A percentile compares a stretch with the other conserved stretches of the same genome.
These are phyloP conservation scores for Fusarium oligoseptatum DNA, from an alignment of 2,329 filamentous ascomycete species.

Conservation along the genomic window DNA sequence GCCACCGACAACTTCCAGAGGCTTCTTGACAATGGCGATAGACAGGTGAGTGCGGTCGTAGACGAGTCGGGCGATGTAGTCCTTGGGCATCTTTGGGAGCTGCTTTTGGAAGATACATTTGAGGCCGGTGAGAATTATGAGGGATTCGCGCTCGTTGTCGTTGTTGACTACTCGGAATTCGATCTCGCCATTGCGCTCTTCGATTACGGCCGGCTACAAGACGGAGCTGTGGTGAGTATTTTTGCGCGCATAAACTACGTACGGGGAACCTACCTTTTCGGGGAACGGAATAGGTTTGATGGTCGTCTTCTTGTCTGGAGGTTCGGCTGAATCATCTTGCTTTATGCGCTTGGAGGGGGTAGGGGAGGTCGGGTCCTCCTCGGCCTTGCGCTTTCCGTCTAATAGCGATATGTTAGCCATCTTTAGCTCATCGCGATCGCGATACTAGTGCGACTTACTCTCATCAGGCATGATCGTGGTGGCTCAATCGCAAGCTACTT, in stretches of 20 bases:
- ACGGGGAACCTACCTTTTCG: slow-evolving; percentile 75
- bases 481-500: slow-evolving; percentile 8
- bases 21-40: slow-evolving; percentile 97
- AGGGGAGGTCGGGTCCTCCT: slow-evolving; percentile 72
- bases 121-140: slow-evolving; percentile 93
- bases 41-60: slow-evolving; percentile 97
- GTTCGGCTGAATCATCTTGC: slow-evolving; percentile 53
- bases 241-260: neutral
- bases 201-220: slow-evolving; percentile 83
- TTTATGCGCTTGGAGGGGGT: slow-evolving; percentile 76
- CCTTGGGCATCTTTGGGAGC: slow-evolving; percentile 98
- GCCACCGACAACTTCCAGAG: slow-evolving; percentile 93
- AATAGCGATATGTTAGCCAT: slow-evolving; percentile 13
- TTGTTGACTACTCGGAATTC: slow-evolving; percentile 99
- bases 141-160: slow-evolving; percentile 86
- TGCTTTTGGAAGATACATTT: slow-evolving; percentile 99
- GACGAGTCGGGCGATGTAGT: slow-evolving; percentile 96
- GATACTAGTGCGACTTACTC: slow-evolving; percentile 18
- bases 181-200: slow-evolving; percentile 94
- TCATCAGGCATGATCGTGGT: slow-evolving; percentile 44
- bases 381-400: slow-evolving; percentile 80
- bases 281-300: slow-evolving; percentile 84
- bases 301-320: slow-evolving; percentile 60
- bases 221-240: slow-evolving; percentile 6
- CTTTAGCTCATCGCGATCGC: neutral